These are phyloP conservation scores for Lentinula sp. DNA, from an alignment of 768 basidiomycete species.

Conservation along the genomic window DNA sequence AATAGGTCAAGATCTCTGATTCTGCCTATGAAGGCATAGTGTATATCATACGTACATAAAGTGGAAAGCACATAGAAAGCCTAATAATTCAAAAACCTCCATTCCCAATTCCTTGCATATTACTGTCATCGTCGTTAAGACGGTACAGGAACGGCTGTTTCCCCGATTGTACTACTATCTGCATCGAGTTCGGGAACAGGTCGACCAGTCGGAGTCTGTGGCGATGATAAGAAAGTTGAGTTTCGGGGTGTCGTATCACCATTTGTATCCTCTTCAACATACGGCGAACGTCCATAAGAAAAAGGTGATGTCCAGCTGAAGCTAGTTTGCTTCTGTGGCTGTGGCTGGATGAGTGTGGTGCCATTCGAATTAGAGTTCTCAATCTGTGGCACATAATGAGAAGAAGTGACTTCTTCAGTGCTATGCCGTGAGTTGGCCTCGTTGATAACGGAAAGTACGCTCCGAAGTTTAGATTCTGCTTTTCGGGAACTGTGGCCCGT, in stretches of 20 bases:
- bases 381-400: background rate
- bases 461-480: constrained; percentile 63
- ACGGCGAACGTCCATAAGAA: constrained; percentile 13
- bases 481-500: constrained; percentile 39
- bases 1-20: background rate
- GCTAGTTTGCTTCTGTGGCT: constrained; percentile 8
- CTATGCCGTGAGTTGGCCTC: constrained; percentile 32
- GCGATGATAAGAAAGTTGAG: constrained; percentile 19
- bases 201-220: background rate
- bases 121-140: background rate
- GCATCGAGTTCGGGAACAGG: background rate
- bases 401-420: constrained; percentile 10
- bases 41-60: background rate
- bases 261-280: constrained; percentile 16
- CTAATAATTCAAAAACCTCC: background rate
- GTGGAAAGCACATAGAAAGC: background rate
- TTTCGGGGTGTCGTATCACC: constrained; percentile 43
- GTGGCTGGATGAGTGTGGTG: constrained; percentile 6
- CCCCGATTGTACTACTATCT: background rate
- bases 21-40: background rate
- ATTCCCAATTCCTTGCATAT: background rate
- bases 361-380: background rate
- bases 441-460: constrained; percentile 66
- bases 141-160: background rate
- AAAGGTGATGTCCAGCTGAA: constrained; percentile 16